phyloP scores from a whole-genome alignment of 352 stramenopile species.

The Phytophthora agathidicida region DNA sequence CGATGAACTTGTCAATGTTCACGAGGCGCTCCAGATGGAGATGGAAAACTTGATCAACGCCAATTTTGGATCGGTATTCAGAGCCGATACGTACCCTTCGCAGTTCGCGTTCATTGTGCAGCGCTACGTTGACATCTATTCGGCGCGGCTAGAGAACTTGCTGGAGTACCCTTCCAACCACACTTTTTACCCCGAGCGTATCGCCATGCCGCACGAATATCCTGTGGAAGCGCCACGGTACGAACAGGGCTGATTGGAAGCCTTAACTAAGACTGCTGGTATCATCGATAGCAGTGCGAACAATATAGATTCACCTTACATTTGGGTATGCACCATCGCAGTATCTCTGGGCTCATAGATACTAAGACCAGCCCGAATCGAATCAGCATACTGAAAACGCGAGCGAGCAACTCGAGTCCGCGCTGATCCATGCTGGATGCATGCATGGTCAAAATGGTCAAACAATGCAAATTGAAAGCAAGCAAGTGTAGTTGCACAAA shows the following conservation, averaged over 20 bases:
- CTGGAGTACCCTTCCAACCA: constrained; percentile 82
- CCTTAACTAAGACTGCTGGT: too few relatives aligned
- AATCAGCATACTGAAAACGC: too few relatives aligned
- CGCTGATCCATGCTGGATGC: too few relatives aligned
- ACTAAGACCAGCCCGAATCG: too few relatives aligned
- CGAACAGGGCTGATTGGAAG: constrained; percentile 4
- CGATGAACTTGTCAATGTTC: constrained; percentile 61
- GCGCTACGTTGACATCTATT: constrained; percentile 91
- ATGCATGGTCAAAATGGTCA: too few relatives aligned
- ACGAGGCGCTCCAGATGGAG: constrained; percentile 61
- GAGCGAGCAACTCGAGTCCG: too few relatives aligned
- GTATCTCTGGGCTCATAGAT: too few relatives aligned
- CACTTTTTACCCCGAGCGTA: constrained; percentile 85
- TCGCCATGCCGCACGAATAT: constrained; percentile 65
- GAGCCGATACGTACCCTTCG: constrained; percentile 80
- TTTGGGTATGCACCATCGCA: too few relatives aligned
- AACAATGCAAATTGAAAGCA: too few relatives aligned
- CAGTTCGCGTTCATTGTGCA: constrained; percentile 89
- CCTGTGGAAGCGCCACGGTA: constrained; percentile 4
- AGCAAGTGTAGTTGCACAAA: too few relatives aligned
- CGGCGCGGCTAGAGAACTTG: constrained; percentile 82
- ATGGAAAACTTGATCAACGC: constrained; percentile 87
- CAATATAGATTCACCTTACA: too few relatives aligned
- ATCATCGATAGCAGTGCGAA: too few relatives aligned
- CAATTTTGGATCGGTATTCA: constrained; percentile 91